Percentiles rank a stretch among this genome's conserved stretches.
These are phyloP conservation scores for Cordyceps cateniannulata DNA, from an alignment of 2,329 filamentous ascomycete genomes.

Conservation along the genomic window DNA sequence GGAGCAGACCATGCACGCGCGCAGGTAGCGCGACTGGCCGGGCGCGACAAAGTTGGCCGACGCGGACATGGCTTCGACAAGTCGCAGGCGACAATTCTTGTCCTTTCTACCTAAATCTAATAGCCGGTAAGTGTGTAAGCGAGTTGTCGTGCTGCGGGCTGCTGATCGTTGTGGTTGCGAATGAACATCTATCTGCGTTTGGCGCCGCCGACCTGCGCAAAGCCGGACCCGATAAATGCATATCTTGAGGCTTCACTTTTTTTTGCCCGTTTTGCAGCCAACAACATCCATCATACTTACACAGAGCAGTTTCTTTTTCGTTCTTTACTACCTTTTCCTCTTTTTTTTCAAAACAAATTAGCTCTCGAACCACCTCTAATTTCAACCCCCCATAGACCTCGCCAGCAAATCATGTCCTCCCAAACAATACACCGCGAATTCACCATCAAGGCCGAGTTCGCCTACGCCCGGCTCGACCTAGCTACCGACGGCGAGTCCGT, in stretches of 20 bases:
- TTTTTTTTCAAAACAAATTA: too few relatives aligned
- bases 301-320: background rate
- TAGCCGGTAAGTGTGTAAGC: background rate
- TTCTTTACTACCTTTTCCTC: background rate
- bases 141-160: background rate
- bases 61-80: constrained; percentile 28
- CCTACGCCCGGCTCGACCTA: constrained; percentile 52
- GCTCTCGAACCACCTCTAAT: too few relatives aligned
- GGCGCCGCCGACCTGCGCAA: background rate
- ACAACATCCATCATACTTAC: background rate
- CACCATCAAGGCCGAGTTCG: constrained; percentile 46
- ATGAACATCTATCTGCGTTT: background rate
- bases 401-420: background rate
- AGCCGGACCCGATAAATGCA: constrained; percentile 11
- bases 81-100: background rate
- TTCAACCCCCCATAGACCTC: background rate
- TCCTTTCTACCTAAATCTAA: background rate
- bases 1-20: constrained; percentile 98
- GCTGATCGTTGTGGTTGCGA: background rate
- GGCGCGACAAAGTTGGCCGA: constrained; percentile 61
- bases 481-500: constrained; percentile 15
- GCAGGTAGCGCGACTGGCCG: constrained; percentile 74
- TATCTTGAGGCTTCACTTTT: background rate
- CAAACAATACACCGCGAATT: constrained; percentile 19
- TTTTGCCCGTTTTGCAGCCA: background rate